phyloP scores from a whole-genome alignment of 345 rosid genomes.

The Excoecaria agallocha region DNA sequence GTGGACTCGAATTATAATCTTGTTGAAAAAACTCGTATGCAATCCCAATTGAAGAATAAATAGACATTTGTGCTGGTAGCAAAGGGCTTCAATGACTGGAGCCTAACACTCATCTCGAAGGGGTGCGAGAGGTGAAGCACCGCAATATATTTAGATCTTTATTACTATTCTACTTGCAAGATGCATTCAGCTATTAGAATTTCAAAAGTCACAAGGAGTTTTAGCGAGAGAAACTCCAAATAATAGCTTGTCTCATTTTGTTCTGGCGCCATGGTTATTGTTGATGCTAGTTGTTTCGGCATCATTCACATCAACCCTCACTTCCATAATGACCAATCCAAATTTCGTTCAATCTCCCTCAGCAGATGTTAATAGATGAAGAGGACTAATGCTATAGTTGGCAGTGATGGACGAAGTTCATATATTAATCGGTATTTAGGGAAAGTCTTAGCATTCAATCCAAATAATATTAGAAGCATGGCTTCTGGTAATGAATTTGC shows the following conservation, averaged over 20 bases:
- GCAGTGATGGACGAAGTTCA: conserved; percentile 9
- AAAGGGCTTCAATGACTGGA: too few species aligned
- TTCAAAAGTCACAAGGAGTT: too few species aligned
- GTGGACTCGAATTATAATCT: too few species aligned
- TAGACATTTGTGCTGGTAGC: too few species aligned
- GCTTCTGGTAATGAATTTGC: conserved; percentile 18
- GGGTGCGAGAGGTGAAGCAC: too few species aligned
- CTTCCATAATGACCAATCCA: conserved; percentile 24
- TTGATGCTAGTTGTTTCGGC: conserved; percentile 24
- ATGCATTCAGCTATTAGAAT: too few species aligned
- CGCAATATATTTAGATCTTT: too few species aligned
- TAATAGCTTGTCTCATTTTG: conserved; percentile 18
- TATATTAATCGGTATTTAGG: conserved; percentile 4
- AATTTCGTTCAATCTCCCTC: conserved; percentile 6
- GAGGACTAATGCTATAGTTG: conserved; percentile 10
- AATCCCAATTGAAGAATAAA: too few species aligned
- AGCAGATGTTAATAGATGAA: conserved; percentile 14
- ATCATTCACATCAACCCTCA: conserved; percentile 26
- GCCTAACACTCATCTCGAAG: too few species aligned
- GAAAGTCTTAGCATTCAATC: conserved; percentile 10
- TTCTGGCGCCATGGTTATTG: conserved; percentile 33
- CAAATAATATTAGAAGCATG: conserved; percentile 14
- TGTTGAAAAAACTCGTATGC: too few species aligned
- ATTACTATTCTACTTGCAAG: too few species aligned
- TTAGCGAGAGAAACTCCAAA: conserved; percentile 23